Percentiles rank a stretch among this genome's conserved stretches.
These are phyloP conservation scores for Luffa aegyptiaca DNA, from an alignment of 306 rosid genomes.

Conservation along the genomic window DNA sequence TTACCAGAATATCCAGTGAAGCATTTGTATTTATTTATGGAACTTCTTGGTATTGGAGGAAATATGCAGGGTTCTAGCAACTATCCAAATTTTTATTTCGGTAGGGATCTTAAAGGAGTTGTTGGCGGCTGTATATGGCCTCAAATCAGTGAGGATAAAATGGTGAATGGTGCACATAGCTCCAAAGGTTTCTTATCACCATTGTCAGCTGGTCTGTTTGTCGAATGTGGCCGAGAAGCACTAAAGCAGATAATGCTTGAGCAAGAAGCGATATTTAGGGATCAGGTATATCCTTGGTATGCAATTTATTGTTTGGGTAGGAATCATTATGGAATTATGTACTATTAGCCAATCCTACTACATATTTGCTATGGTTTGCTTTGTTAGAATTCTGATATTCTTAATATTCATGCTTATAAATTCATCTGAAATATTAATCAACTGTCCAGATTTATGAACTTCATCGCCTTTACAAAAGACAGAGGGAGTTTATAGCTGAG, in stretches of 20 bases:
- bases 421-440: neutral
- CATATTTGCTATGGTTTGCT: neutral
- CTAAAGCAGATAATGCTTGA: constrained; percentile 12
- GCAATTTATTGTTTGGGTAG: neutral
- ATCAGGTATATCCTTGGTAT: constrained; percentile 10
- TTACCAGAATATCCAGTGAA: neutral
- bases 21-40: neutral
- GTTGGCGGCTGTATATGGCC: constrained; percentile 3
- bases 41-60: constrained; percentile 12
- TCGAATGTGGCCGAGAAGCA: constrained; percentile 6
- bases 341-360: neutral
- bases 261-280: constrained; percentile 7
- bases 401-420: neutral
- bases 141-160: constrained; percentile 1
- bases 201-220: neutral
- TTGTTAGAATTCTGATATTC: neutral
- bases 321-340: neutral
- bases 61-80: constrained; percentile 8
- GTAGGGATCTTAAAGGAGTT: neutral
- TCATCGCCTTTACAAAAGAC: constrained; percentile 68
- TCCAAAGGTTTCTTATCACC: constrained; percentile 7
- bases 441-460: constrained; percentile 65
- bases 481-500: constrained; percentile 62
- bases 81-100: neutral
- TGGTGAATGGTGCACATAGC: neutral